A percentile compares a stretch with the other conserved stretches of the same genome.
Evolutionary conservation across 345 rosid genomes (phyloP).

Genomic region (Tarenaya hassleriana): DNA sequence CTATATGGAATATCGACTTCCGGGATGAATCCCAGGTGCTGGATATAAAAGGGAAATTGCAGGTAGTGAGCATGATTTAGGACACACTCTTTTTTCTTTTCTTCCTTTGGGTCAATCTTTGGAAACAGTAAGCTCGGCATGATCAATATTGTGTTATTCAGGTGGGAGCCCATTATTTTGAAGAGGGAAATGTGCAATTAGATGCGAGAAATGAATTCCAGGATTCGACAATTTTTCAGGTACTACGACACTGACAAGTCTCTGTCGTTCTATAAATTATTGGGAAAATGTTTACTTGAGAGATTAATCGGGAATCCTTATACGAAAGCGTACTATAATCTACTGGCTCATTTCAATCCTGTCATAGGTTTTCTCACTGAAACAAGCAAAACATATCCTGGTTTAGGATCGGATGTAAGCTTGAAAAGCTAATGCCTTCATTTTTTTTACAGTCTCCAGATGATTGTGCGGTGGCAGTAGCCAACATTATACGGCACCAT

Average conservation of each 20-base stretch:
- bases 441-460: conserved; percentile 66
- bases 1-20: conserved; percentile 78
- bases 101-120: conserved; percentile 8
- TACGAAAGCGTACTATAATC: neutral
- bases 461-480: conserved; percentile 63
- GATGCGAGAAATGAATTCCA: conserved; percentile 80
- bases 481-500: conserved; percentile 71
- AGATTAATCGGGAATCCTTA: no score
- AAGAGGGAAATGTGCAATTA: conserved; percentile 97
- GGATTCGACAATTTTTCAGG: conserved; percentile 88
- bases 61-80: conserved; percentile 39
- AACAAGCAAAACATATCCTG: neutral
- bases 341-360: neutral
- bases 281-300: no score
- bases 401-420: conserved; percentile 1
- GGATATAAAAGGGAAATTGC: conserved; percentile 67
- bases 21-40: conserved; percentile 71
- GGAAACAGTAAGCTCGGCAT: conserved; percentile 8
- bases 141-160: conserved; percentile 24
- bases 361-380: neutral
- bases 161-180: conserved; percentile 98
- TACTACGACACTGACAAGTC: conserved; percentile 13
- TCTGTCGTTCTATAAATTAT: no score
- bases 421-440: conserved; percentile 3
- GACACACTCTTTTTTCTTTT: neutral